phyloP scores from a whole-genome alignment of 768 basidiomycete genomes.

The Mycena polygramma region DNA sequence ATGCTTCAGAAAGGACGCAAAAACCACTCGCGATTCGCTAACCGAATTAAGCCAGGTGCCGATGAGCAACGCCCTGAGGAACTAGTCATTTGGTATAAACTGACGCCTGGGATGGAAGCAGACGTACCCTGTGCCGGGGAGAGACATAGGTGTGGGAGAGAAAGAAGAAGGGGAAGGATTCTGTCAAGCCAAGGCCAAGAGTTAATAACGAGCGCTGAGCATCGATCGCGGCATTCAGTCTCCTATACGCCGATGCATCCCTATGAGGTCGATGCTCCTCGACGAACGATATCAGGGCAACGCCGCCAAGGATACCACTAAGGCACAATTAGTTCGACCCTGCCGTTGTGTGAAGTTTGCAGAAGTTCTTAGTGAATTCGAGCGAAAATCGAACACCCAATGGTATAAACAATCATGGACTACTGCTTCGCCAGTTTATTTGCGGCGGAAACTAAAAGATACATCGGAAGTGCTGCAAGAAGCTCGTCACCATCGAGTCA shows the following conservation, averaged over 20 bases:
- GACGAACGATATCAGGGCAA: too few species aligned
- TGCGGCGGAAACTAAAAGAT: constrained; percentile 23
- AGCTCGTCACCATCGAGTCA: constrained; percentile 39
- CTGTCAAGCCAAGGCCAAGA: neutral
- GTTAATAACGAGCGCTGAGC: neutral
- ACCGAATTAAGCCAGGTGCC: constrained; percentile 8
- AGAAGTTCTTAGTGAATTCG: too few species aligned
- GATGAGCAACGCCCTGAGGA: constrained; percentile 3
- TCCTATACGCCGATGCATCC: neutral
- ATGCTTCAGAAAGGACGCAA: too few species aligned
- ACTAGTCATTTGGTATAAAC: neutral
- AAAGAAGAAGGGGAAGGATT: neutral
- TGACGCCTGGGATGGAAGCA: neutral
- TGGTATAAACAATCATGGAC: neutral
- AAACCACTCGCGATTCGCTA: neutral
- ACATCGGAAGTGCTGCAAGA: constrained; percentile 20
- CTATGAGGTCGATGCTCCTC: neutral
- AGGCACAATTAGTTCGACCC: too few species aligned
- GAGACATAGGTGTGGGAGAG: neutral
- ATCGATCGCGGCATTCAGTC: neutral
- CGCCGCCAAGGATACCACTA: too few species aligned
- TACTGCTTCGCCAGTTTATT: constrained; percentile 21
- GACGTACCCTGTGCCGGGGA: neutral
- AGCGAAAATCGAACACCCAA: too few species aligned
- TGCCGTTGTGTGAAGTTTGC: too few species aligned